These are phyloP conservation scores for Priceomyces melissophilus DNA, from an alignment of 805 yeast species.

Conservation along the genomic window DNA sequence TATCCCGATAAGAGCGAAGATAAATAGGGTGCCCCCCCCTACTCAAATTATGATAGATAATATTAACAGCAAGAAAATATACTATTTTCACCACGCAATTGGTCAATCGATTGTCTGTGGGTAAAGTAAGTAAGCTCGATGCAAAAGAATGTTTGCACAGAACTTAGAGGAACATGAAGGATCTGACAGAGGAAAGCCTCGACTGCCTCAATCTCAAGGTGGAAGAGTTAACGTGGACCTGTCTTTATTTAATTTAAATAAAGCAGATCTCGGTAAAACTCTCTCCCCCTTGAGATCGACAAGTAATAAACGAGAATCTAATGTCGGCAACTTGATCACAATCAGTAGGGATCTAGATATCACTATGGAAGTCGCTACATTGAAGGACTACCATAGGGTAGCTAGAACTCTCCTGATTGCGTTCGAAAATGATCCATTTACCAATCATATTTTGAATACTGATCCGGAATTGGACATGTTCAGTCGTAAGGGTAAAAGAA, in stretches of 20 bases:
- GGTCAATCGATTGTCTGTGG: too few relatives aligned
- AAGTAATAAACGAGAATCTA: not conserved
- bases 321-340: not conserved
- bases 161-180: conserved; percentile 33
- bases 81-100: too few relatives aligned
- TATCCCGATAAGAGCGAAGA: too few relatives aligned
- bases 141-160: conserved; percentile 11
- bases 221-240: conserved; percentile 1
- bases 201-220: conserved; percentile 39
- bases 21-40: too few relatives aligned
- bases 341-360: conserved; percentile 10
- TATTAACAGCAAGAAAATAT: too few relatives aligned
- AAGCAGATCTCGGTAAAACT: not conserved
- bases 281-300: conserved; percentile 5
- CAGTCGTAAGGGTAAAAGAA: conserved; percentile 15
- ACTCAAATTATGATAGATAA: too few relatives aligned
- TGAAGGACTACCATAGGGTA: conserved; percentile 52
- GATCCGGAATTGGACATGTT: conserved; percentile 19
- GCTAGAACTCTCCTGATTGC: conserved; percentile 52
- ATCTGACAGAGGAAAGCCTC: conserved; percentile 29
- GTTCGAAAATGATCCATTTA: conserved; percentile 53
- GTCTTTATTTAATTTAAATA: conserved; percentile 3
- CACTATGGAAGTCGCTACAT: conserved; percentile 15
- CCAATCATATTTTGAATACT: conserved; percentile 46
- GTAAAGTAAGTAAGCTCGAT: conserved; percentile 2